These are phyloP conservation scores for Fragaria ananassa DNA, from an alignment of 306 rosid species.

Conservation along the genomic window DNA sequence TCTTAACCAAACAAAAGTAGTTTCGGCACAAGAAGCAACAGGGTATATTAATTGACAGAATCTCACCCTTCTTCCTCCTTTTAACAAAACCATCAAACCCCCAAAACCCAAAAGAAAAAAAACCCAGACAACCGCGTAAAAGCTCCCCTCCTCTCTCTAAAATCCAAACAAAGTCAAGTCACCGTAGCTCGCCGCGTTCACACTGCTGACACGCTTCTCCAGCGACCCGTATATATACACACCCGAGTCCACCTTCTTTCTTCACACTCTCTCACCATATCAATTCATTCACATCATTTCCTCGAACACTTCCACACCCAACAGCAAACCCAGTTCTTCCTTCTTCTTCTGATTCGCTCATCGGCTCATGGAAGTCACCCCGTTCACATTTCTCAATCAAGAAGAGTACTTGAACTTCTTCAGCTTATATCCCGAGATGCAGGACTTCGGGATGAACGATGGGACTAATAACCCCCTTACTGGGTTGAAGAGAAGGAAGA, in stretches of 20 bases:
- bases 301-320: slow-evolving; percentile 28
- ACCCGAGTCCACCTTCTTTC: background rate
- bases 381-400: slow-evolving; percentile 33
- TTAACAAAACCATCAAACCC: background rate
- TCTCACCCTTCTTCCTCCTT: background rate
- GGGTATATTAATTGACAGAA: background rate
- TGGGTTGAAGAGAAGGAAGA: slow-evolving; percentile 28
- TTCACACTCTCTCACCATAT: background rate
- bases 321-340: background rate
- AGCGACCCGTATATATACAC: background rate
- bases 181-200: slow-evolving; percentile 44
- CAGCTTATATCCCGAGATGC: slow-evolving; percentile 42
- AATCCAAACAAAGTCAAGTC: slow-evolving; percentile 41
- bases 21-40: background rate
- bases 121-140: slow-evolving; percentile 38
- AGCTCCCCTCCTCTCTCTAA: background rate
- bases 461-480: background rate
- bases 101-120: too few relatives aligned
- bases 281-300: slow-evolving; percentile 35
- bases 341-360: background rate
- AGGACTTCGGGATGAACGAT: slow-evolving; percentile 24
- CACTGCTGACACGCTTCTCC: slow-evolving; percentile 49
- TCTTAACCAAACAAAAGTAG: background rate
- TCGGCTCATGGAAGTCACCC: slow-evolving; percentile 63
- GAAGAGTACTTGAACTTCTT: slow-evolving; percentile 46